Evolutionary conservation across 2,329 filamentous ascomycete genomes (phyloP), one percentile per base, ranked within the genome.

Genomic region (Moelleriella libera): DNA sequence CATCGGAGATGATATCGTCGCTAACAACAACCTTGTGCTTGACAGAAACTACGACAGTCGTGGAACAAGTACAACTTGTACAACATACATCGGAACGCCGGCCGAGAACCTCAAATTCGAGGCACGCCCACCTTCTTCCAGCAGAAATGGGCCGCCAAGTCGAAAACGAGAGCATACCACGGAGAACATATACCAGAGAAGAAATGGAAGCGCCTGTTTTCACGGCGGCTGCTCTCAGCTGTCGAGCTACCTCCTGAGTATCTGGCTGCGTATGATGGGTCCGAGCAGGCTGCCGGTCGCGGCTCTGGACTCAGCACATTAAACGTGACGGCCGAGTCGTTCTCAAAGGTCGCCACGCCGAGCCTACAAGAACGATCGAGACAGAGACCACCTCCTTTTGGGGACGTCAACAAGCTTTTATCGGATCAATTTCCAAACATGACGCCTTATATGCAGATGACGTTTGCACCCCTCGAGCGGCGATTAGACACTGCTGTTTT

Each of bases 11-110:
- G 21, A 21, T 21, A 21, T 21, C 0, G 30, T 37, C 45, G 43
- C 51, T 49, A 47, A 52, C 28, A 30, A 10, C 3, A 4, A 31
- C 29, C 29, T 29, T 21, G 30, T 37, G 44, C 30, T 51, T 45
- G 49, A 47, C 62, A 97, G 89, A 94, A 88, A 85, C 65, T 95
- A 65, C 84, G 90, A 59, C 86, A 92, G 72, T 88, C 88, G 72
- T 96, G 90, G 92, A 94, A 88, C 74, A 94, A 95, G 71, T 88
- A 88, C 74, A 95, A 94, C 63, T 75, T 98, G 53, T 98, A 86
- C 78, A 96, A 96, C 68, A 69, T 98, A 54, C 69, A 72, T 45
- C 62, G 63, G 41, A 55, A 57, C 21, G 57, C 56, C 31, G 64
- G 63, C 12, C 54, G 54, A 45, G 63, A 60, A 56, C 51, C 58